These are phyloP conservation scores for Aegilops longissima DNA, from an alignment of 176 grass and related monocot genomes.

Conservation along the genomic window DNA sequence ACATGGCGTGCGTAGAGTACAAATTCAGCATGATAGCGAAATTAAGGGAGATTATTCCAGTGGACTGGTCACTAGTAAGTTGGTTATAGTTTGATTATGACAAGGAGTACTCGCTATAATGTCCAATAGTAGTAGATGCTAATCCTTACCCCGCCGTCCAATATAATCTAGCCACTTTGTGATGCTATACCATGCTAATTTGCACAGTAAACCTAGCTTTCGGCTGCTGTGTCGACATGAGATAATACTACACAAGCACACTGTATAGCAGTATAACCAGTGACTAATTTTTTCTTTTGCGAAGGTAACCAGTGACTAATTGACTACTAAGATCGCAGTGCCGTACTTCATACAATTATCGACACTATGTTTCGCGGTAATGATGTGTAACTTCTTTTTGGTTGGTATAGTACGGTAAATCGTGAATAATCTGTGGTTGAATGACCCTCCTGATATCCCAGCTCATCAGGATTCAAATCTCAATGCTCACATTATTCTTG, in stretches of 20 bases:
- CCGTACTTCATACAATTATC: neutral
- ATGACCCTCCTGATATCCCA: too few species aligned
- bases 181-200: neutral
- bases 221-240: neutral
- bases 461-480: too few species aligned
- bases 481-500: too few species aligned
- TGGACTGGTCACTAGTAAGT: neutral
- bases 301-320: too few species aligned
- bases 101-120: neutral
- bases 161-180: neutral
- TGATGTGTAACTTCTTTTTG: neutral
- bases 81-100: neutral
- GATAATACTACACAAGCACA: neutral
- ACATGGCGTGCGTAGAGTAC: neutral
- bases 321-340: too few species aligned
- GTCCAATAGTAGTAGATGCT: neutral
- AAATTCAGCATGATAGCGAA: neutral
- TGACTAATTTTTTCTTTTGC: too few species aligned
- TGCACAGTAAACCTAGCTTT: neutral
- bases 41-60: neutral
- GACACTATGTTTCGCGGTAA: neutral
- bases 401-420: constrained; percentile 18
- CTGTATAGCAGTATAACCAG: too few species aligned
- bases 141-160: neutral
- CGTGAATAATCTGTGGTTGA: too few species aligned